Conservation (phyloP, 768 basidiomycete genomes). For the Dacryopinax primogenitus region DNA sequence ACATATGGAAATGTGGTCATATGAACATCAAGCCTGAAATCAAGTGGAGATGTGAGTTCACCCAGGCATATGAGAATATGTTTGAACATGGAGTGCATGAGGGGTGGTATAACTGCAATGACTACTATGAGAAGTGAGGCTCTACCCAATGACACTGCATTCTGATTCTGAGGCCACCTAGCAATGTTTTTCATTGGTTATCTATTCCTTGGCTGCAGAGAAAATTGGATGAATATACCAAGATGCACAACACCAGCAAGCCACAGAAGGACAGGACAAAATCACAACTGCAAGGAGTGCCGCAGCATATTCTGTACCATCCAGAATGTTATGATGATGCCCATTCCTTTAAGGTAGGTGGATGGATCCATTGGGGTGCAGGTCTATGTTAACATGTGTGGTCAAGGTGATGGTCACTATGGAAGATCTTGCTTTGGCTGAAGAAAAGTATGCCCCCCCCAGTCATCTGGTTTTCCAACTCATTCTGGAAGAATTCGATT, state of each 20-base stretch:
- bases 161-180: slow-evolving; percentile 13
- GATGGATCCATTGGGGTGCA: background rate
- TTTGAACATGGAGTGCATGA: slow-evolving; percentile 26
- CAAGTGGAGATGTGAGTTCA: slow-evolving; percentile 18
- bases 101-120: slow-evolving; percentile 13
- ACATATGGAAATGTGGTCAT: background rate
- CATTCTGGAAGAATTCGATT: background rate
- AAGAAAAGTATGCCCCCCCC: background rate
- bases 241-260: slow-evolving; percentile 19
- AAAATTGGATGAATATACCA: slow-evolving; percentile 27
- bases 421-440: background rate
- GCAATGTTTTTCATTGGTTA: slow-evolving; percentile 34
- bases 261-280: slow-evolving; percentile 28
- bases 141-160: background rate
- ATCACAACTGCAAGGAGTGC: slow-evolving; percentile 31
- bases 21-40: slow-evolving; percentile 16
- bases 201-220: slow-evolving; percentile 34
- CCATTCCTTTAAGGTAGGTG: slow-evolving; percentile 28
- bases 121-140: background rate
- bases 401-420: background rate
- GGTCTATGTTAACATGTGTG: background rate
- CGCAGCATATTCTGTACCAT: slow-evolving; percentile 25
- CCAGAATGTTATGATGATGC: slow-evolving; percentile 23
- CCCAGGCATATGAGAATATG: slow-evolving; percentile 29
- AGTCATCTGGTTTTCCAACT: background rate